phyloP scores from a whole-genome alignment of 805 yeast species.

The Myxozyma monticola region DNA sequence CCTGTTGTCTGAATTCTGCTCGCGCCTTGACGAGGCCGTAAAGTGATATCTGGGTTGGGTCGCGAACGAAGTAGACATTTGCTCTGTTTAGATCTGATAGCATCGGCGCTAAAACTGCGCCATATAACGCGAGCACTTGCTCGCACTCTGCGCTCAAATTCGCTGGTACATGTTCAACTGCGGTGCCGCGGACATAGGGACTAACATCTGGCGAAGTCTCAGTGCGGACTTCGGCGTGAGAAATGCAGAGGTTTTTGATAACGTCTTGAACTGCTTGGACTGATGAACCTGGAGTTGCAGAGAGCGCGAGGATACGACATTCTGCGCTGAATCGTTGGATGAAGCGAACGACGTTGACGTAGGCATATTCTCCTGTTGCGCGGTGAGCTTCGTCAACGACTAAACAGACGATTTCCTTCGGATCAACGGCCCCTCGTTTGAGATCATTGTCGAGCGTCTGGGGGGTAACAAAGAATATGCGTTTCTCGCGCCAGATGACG shows the following conservation, averaged over 20 bases:
- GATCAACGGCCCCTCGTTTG: conserved; percentile 69
- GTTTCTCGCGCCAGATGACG: conserved; percentile 71
- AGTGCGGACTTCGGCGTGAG: conserved; percentile 80
- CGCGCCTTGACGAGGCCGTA: conserved; percentile 71
- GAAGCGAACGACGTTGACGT: conserved; percentile 75
- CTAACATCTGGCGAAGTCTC: conserved; percentile 78
- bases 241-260: conserved; percentile 67
- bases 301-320: conserved; percentile 76
- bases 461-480: conserved; percentile 92
- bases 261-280: conserved; percentile 86
- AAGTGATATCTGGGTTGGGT: conserved; percentile 67
- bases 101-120: conserved; percentile 67
- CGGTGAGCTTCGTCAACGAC: conserved; percentile 96
- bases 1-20: conserved; percentile 3
- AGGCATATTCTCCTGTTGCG: conserved; percentile 87
- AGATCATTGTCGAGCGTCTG: conserved; percentile 94
- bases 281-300: conserved; percentile 94
- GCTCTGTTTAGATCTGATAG: conserved; percentile 60
- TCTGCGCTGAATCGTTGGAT: conserved; percentile 62
- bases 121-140: conserved; percentile 54
- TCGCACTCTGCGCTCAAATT: conserved; percentile 55
- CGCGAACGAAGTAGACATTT: conserved; percentile 62
- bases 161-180: conserved; percentile 59
- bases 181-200: conserved; percentile 73
- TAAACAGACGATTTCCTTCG: conserved; percentile 68